Percentiles rank a stretch among this genome's conserved stretches.
phyloP scores from a whole-genome alignment of 805 yeast genomes.

The Spathaspora sp. region DNA sequence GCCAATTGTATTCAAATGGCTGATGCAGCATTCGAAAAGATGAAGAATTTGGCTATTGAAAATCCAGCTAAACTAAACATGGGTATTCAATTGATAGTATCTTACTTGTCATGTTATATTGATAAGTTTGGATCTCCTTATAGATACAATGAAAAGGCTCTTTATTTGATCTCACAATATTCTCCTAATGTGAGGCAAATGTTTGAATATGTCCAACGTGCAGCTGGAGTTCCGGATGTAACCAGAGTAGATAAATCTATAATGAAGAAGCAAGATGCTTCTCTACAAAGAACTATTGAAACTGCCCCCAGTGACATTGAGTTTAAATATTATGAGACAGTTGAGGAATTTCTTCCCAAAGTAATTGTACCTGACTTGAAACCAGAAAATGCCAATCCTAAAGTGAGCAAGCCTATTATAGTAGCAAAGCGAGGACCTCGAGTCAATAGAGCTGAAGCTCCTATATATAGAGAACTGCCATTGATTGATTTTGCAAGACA shows the following conservation, averaged over 20 bases:
- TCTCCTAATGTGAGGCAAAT: constrained; percentile 27
- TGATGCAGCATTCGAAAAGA: constrained; percentile 23
- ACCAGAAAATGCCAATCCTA: constrained; percentile 3
- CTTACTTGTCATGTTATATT: constrained; percentile 26
- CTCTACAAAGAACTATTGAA: constrained; percentile 4
- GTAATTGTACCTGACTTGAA: constrained; percentile 21
- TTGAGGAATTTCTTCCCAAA: constrained; percentile 21
- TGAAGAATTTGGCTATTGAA: constrained; percentile 23
- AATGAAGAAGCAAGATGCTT: constrained; percentile 12
- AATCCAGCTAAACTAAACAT: not conserved
- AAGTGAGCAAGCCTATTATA: not conserved
- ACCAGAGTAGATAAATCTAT: constrained; percentile 9
- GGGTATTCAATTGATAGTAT: constrained; percentile 12
- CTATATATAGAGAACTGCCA: constrained; percentile 9
- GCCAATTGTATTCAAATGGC: constrained; percentile 24
- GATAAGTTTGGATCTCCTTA: constrained; percentile 28
- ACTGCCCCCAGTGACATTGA: not conserved
- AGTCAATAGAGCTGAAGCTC: not conserved
- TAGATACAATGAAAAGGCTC: constrained; percentile 25
- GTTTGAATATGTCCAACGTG: constrained; percentile 9
- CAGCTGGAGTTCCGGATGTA: constrained; percentile 4
- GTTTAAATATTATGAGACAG: not conserved
- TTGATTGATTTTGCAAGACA: constrained; percentile 24
- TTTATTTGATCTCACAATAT: constrained; percentile 29
- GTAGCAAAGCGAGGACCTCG: not conserved